Evolutionary conservation across 129 eudicot genomes (phyloP), one percentile per base, ranked within the genome.

Genomic region (Arctium lappa): DNA sequence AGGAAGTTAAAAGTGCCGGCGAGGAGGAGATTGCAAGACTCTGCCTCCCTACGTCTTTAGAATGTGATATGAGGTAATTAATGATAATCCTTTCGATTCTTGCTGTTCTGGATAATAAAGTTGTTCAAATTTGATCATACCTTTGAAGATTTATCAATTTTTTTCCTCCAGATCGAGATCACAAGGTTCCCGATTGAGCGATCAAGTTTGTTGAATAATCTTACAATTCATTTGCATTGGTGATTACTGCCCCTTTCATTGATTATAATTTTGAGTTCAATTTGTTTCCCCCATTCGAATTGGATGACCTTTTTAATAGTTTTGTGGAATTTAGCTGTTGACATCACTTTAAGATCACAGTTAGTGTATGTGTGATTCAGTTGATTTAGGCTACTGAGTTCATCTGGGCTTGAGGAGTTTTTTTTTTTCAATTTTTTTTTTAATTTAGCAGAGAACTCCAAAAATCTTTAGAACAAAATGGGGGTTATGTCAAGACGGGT

Each of bases 401-500:
- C 22, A 53, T 53, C 27, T 53, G 50, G 50, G 50, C 9, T 42
- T 42, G 31, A 9, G 27, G 74, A 48, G 5, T 72, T 72, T 15
- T 75, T 9, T 8, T 46, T 8, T 42, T 56, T 33, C 3, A 2
- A 8, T 7, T 44, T 44, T 1, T 9, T 9, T 42, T 8, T 42
- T 42, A 8, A 33, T 81, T 83, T n/a, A 81, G 66, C 56, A 44
- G 86, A 84, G 82, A 72, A 73, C 74, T 60, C 68, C 36, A 32
- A 74, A 73, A 38, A 32, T 74, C 27, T 53, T 16, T 36, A 12
- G 30, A 10, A 15, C 18, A 79, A 73, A 80, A 92, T 92, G 97
- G 97, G 97, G 86, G 94, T 90, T 87, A 90, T 92, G 89, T 92
- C 97, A 63, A 90, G 97, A 44, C 88, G 91, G 85, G 97, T 92